phyloP scores from a whole-genome alignment of 768 basidiomycete species.

The Tulasnella sp. region DNA sequence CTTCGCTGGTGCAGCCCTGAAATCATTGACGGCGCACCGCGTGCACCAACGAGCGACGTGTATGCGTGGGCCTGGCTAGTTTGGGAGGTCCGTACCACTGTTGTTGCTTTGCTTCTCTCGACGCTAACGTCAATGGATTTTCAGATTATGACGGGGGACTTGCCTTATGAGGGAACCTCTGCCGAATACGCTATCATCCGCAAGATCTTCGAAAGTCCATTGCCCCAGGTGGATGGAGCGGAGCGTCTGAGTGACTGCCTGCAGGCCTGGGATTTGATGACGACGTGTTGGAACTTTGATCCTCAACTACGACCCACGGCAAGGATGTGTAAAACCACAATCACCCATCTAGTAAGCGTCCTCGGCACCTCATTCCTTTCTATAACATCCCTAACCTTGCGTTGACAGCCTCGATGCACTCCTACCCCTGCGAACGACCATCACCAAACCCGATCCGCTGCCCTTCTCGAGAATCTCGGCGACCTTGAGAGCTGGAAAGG shows the following conservation, averaged over 20 bases:
- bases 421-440: neutral
- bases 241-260: too few relatives aligned
- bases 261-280: too few relatives aligned
- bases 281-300: too few relatives aligned
- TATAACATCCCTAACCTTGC: neutral
- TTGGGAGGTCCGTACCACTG: neutral
- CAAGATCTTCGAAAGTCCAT: too few relatives aligned
- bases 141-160: neutral
- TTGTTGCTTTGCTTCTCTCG: neutral
- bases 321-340: neutral
- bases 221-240: too few relatives aligned
- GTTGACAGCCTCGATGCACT: neutral
- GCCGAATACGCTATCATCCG: too few relatives aligned
- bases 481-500: conserved; percentile 9
- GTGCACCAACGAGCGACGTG: neutral
- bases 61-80: conserved; percentile 8
- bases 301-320: too few relatives aligned
- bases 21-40: neutral
- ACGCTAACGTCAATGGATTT: neutral
- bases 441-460: neutral
- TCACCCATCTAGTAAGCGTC: neutral
- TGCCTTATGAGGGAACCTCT: too few relatives aligned
- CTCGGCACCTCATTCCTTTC: neutral
- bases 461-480: neutral
- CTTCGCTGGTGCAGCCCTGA: conserved; percentile 16